A percentile compares a stretch with the other conserved stretches of the same genome.
Evolutionary conservation across 805 yeast species (phyloP).

Genomic region (Lipomyces spencermartinsiae): DNA sequence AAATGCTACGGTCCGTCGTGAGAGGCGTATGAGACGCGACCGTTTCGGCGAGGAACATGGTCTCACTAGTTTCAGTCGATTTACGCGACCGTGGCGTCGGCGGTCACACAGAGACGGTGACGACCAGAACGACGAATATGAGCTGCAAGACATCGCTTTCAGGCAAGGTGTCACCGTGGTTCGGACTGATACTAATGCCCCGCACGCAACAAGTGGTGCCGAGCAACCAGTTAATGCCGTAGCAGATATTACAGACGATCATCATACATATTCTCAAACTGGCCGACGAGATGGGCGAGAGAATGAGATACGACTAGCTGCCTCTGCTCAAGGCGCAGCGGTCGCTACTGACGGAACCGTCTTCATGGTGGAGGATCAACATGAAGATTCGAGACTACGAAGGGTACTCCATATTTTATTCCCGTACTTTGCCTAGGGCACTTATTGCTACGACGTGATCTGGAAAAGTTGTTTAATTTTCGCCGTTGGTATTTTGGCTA

Average conservation of each 20-base stretch:
- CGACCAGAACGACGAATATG: neutral
- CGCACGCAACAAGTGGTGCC: neutral
- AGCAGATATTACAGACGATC: neutral
- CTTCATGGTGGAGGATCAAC: neutral
- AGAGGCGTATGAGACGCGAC: conserved; percentile 28
- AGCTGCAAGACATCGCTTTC: neutral
- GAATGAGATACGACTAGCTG: neutral
- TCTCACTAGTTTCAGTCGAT: neutral
- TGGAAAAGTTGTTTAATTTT: too few species aligned
- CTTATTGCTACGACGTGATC: neutral
- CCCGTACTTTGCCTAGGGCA: neutral
- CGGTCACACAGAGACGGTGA: neutral
- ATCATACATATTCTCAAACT: neutral
- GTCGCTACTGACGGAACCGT: conserved; percentile 4
- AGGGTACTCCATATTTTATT: conserved; percentile 9
- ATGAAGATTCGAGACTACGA: conserved; percentile 2
- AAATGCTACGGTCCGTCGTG: conserved; percentile 37
- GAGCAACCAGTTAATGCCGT: neutral
- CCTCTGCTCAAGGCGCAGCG: neutral
- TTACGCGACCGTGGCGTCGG: conserved; percentile 5
- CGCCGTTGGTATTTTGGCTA: neutral
- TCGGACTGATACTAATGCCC: neutral
- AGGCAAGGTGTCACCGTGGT: neutral
- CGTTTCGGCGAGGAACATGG: neutral
- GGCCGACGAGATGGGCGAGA: neutral